These are phyloP conservation scores for Tilletiaria anomala DNA, from an alignment of 1,284 basidiomycete genomes.

Conservation along the genomic window DNA sequence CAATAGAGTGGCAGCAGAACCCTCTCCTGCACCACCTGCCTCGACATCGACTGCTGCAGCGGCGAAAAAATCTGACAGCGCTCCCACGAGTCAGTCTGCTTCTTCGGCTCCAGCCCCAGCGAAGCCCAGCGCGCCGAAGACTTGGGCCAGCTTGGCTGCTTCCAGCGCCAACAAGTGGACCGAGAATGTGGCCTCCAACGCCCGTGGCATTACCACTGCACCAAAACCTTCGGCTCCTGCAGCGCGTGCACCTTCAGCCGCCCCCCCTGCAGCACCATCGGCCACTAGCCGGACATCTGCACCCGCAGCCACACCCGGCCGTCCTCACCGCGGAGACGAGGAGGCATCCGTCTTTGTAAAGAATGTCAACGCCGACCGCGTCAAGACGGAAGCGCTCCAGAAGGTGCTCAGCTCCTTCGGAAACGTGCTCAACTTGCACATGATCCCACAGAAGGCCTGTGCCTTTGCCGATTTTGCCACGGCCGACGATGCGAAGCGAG, in stretches of 20 bases:
- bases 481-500: conserved; percentile 66
- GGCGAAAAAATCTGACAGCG: no score
- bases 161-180: conserved; percentile 31
- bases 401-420: conserved; percentile 61
- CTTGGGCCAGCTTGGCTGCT: conserved; percentile 37
- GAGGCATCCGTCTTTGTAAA: conserved; percentile 33
- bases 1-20: conserved; percentile 2
- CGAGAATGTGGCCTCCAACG: conserved; percentile 41
- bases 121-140: conserved; percentile 31
- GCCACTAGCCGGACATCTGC: background rate
- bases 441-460: conserved; percentile 74
- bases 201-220: conserved; percentile 4
- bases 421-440: conserved; percentile 70
- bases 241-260: conserved; percentile 3
- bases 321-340: background rate
- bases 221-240: conserved; percentile 41
- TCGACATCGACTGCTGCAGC: conserved; percentile 6
- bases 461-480: conserved; percentile 81
- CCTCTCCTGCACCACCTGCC: conserved; percentile 32
- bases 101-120: conserved; percentile 7
- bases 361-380: conserved; percentile 59
- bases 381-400: conserved; percentile 52
- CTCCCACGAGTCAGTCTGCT: conserved; percentile 42
- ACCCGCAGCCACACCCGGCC: background rate
- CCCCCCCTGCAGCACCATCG: conserved; percentile 1